phyloP scores from a whole-genome alignment of 768 basidiomycete genomes.

The Mycena capillaripes region DNA sequence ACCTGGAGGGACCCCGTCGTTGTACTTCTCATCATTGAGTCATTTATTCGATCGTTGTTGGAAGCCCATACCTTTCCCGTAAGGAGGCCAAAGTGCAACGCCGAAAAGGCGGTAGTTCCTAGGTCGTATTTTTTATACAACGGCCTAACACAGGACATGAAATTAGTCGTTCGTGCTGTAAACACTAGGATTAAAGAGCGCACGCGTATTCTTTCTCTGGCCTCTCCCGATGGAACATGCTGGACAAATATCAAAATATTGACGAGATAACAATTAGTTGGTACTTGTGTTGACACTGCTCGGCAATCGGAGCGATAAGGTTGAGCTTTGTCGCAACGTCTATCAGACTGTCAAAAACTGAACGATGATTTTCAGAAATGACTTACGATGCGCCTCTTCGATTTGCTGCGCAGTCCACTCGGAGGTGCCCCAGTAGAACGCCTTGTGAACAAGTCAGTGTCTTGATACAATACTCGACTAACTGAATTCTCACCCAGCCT shows the following conservation, averaged over 20 bases:
- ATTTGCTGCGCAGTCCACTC: conserved; percentile 84
- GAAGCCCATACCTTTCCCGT: conserved; percentile 60
- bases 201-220: conserved; percentile 87
- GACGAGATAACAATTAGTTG: not conserved
- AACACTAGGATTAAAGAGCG: conserved; percentile 30
- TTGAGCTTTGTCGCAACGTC: conserved; percentile 78
- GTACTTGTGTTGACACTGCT: conserved; percentile 83
- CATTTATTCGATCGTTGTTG: not conserved
- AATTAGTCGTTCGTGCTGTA: not conserved
- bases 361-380: not conserved
- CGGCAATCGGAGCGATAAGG: conserved; percentile 78
- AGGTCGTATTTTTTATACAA: conserved; percentile 77
- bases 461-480: not conserved
- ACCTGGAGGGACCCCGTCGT: conserved; percentile 80
- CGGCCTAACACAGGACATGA: conserved; percentile 50
- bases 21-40: conserved; percentile 60
- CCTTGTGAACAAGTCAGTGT: conserved; percentile 30
- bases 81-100: conserved; percentile 80
- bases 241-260: conserved; percentile 44
- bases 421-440: conserved; percentile 81
- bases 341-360: conserved; percentile 37
- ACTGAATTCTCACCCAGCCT: conserved; percentile 60
- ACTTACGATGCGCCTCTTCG: conserved; percentile 75
- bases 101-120: conserved; percentile 82
- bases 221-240: conserved; percentile 83